Percentiles rank a stretch among this genome's conserved stretches.
These are phyloP conservation scores for Phialophora tarda DNA, from an alignment of 2,329 filamentous ascomycete species.

Conservation along the genomic window DNA sequence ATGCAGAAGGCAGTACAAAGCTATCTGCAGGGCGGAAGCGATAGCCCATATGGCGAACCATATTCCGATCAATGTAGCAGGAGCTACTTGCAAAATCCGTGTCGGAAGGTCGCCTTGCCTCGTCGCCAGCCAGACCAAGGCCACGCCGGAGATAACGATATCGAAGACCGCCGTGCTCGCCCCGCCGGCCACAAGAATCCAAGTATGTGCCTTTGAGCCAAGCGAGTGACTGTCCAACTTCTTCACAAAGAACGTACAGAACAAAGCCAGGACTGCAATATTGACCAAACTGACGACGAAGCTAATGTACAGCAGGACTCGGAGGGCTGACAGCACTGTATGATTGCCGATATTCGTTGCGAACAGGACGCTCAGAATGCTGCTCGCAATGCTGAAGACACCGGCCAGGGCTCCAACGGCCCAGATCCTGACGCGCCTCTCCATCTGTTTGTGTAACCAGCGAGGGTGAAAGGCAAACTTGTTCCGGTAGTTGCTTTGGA, in stretches of 20 bases:
- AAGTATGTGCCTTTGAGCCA: slow-evolving; percentile 20
- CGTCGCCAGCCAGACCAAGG: slow-evolving; percentile 35
- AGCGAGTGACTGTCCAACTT: slow-evolving; percentile 27
- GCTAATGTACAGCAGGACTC: slow-evolving; percentile 35
- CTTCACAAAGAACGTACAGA: slow-evolving; percentile 28
- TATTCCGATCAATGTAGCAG: slow-evolving; percentile 26
- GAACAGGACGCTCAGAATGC: slow-evolving; percentile 35
- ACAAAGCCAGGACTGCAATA: slow-evolving; percentile 29
- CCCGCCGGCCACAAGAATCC: slow-evolving; percentile 28
- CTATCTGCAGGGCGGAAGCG: slow-evolving; percentile 24
- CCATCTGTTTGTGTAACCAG: slow-evolving; percentile 30
- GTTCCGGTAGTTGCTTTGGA: slow-evolving; percentile 2
- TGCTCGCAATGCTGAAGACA: slow-evolving; percentile 32
- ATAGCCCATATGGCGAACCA: slow-evolving; percentile 38
- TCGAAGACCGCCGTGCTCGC: slow-evolving; percentile 21
- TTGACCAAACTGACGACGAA: slow-evolving; percentile 33
- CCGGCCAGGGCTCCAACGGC: slow-evolving; percentile 32
- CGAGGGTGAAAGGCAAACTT: slow-evolving; percentile 17
- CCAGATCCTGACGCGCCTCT: slow-evolving; percentile 32
- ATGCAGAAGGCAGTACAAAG: slow-evolving; percentile 31
- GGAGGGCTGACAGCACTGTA: slow-evolving; percentile 24
- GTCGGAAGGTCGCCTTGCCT: slow-evolving; percentile 29
- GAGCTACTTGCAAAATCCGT: slow-evolving; percentile 21
- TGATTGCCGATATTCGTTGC: slow-evolving; percentile 27
- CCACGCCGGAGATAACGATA: slow-evolving; percentile 30